Percentiles rank a stretch among this genome's conserved stretches.
These are phyloP conservation scores for Colletotrichum gloeosporioides DNA, from an alignment of 2,329 filamentous ascomycete species.

Conservation along the genomic window DNA sequence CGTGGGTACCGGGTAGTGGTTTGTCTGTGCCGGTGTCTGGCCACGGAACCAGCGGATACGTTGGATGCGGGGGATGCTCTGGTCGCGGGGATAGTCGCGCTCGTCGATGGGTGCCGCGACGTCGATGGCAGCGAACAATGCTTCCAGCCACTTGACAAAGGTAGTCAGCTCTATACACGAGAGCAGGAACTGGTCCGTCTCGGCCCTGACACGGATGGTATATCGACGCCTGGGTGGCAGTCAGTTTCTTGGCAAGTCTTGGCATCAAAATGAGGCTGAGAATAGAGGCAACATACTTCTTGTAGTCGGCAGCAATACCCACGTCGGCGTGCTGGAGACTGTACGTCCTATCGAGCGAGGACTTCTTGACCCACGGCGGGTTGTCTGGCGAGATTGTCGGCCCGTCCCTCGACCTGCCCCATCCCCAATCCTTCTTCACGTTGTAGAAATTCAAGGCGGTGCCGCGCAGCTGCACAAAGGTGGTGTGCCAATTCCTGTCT, in stretches of 20 bases:
- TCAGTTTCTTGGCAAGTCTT: conserved; percentile 20
- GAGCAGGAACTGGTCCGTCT: conserved; percentile 76
- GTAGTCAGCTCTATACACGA: conserved; percentile 68
- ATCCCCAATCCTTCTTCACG: conserved; percentile 62
- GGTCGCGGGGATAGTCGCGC: conserved; percentile 66
- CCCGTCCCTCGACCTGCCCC: conserved; percentile 51
- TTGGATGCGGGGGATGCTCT: conserved; percentile 64
- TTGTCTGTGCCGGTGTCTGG: conserved; percentile 34
- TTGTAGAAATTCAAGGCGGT: conserved; percentile 72
- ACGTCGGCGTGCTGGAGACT: conserved; percentile 78
- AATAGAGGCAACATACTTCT: conserved; percentile 56
- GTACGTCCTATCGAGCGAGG: conserved; percentile 69
- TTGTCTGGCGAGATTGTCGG: conserved; percentile 55
- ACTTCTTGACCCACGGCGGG: conserved; percentile 57
- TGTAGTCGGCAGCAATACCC: conserved; percentile 75
- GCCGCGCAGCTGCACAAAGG: conserved; percentile 69
- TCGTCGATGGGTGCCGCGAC: conserved; percentile 75
- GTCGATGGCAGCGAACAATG: conserved; percentile 75
- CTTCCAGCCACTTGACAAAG: conserved; percentile 73
- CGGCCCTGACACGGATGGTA: conserved; percentile 74
- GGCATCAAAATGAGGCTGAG: conserved; percentile 13
- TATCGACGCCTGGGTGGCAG: conserved; percentile 55
- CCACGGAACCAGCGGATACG: conserved; percentile 56
- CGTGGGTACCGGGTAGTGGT: conserved; percentile 18
- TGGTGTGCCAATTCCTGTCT: conserved; percentile 68